phyloP scores from a whole-genome alignment of 2,329 filamentous ascomycete species.

The Colletotrichum chlorophyti region DNA sequence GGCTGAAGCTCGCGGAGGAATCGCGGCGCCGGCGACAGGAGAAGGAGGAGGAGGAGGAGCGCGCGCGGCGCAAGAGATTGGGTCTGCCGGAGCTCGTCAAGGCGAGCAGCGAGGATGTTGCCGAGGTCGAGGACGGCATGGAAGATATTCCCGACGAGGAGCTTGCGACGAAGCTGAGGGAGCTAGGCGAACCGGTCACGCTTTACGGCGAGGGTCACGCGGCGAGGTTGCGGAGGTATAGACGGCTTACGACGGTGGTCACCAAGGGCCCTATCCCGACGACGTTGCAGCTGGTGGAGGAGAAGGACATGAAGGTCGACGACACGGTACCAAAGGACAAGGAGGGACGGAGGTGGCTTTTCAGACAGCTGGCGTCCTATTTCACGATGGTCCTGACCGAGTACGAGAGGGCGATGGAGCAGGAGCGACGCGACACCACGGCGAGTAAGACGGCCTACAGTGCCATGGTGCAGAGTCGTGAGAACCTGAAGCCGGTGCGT shows the following conservation, averaged over 20 bases:
- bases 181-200: conserved; percentile 72
- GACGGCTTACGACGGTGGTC: conserved; percentile 66
- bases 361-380: conserved; percentile 89
- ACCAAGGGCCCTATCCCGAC: conserved; percentile 87
- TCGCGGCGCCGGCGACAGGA: conserved; percentile 73
- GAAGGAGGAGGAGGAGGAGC: conserved; percentile 76
- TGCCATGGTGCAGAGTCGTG: conserved; percentile 85
- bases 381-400: conserved; percentile 95
- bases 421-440: conserved; percentile 68
- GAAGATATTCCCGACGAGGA: conserved; percentile 77
- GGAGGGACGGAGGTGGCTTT: conserved; percentile 74
- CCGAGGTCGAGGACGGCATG: conserved; percentile 49
- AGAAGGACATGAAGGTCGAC: conserved; percentile 87
- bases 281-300: conserved; percentile 77
- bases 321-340: conserved; percentile 67
- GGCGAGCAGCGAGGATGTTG: conserved; percentile 45
- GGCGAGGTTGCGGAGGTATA: conserved; percentile 74
- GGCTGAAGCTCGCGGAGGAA: conserved; percentile 80
- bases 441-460: conserved; percentile 82
- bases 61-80: conserved; percentile 74
- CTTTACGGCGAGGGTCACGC: conserved; percentile 85
- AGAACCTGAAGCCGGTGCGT: conserved; percentile 80
- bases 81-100: conserved; percentile 78
- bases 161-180: conserved; percentile 71
- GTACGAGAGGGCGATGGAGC: conserved; percentile 82